phyloP scores from a whole-genome alignment of 441 rosid species.

The Corymbia citriodora region DNA sequence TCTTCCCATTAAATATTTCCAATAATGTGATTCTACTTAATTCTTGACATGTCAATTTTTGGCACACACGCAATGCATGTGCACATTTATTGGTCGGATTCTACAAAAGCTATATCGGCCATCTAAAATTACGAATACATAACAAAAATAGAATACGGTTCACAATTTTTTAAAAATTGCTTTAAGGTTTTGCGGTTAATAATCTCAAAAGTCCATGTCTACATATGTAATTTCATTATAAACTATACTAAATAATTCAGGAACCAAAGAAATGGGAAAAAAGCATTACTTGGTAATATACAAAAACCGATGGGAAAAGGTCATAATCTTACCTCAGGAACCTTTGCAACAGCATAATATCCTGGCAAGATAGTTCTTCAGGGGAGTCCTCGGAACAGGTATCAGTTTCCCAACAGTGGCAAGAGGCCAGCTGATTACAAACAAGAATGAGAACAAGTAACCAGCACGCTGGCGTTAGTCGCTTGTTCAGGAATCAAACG shows the following conservation, averaged over 20 bases:
- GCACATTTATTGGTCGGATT: not conserved
- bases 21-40: not conserved
- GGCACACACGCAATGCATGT: not conserved
- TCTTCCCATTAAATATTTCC: not conserved
- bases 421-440: slow-evolving; percentile 77
- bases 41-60: not conserved
- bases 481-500: not conserved
- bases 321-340: not conserved
- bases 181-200: not conserved
- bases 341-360: not conserved
- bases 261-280: not conserved
- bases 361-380: slow-evolving; percentile 23
- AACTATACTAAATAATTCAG: too few relatives aligned
- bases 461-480: fast-evolving
- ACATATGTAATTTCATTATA: too few relatives aligned
- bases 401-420: slow-evolving; percentile 66
- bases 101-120: not conserved
- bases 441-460: not conserved
- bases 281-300: not conserved
- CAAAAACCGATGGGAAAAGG: not conserved
- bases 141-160: not conserved
- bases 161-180: not conserved
- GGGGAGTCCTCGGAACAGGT: slow-evolving; percentile 68
- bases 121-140: not conserved
- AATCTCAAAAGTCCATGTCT: not conserved